phyloP scores from a whole-genome alignment of 2,329 filamentous ascomycete genomes.

The Thelonectria rubi region DNA sequence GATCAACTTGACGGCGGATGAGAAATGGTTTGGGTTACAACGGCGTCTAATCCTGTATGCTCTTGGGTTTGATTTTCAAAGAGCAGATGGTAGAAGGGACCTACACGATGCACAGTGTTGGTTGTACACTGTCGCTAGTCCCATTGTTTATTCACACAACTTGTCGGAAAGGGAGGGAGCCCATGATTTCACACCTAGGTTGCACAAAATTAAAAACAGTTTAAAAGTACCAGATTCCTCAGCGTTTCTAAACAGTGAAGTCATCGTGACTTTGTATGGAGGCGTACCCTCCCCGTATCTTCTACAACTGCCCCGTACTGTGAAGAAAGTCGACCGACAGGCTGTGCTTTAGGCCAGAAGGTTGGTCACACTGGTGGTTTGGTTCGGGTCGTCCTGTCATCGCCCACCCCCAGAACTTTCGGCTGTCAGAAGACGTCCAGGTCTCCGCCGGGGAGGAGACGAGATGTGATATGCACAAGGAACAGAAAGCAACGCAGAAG shows the following conservation, averaged over 20 bases:
- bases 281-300: no score
- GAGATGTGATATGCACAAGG: no score
- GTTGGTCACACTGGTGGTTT: no score
- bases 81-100: slow-evolving; percentile 40
- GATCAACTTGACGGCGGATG: slow-evolving; percentile 27
- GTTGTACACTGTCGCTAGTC: slow-evolving; percentile 30
- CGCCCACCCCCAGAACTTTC: no score
- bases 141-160: slow-evolving; percentile 37
- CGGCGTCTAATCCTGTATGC: slow-evolving; percentile 43
- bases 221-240: slow-evolving; percentile 23
- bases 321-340: no score
- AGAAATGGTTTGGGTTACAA: slow-evolving; percentile 38
- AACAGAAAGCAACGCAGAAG: no score
- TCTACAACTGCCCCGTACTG: no score
- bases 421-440: no score
- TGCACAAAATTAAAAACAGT: slow-evolving; percentile 41
- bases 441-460: no score
- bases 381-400: no score
- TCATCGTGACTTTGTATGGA: no score
- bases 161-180: slow-evolving; percentile 38
- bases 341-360: no score
- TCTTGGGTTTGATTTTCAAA: slow-evolving; percentile 35
- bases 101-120: slow-evolving; percentile 31
- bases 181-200: slow-evolving; percentile 40
- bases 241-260: neutral